Base-by-base conservation (phyloP, 208 protist species). In the Acanthamoeba culbertsoni region DNA sequence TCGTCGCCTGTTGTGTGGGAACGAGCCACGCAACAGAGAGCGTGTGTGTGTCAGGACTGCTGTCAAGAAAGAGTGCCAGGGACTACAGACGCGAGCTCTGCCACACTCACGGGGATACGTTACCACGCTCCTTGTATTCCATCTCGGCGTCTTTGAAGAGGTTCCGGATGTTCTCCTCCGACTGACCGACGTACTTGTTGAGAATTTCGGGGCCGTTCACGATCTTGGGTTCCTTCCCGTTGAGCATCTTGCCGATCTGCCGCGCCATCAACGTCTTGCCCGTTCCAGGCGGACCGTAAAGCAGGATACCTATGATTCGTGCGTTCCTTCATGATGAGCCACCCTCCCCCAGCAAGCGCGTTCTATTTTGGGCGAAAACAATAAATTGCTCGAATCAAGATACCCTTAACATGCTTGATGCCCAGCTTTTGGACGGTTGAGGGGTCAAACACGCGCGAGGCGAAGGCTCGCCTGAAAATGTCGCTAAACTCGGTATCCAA, bases 181-280 rank as follows among this genome's bases (percentile, higher is more conserved):
- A 99, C 46, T 99, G 96, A 62, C 99, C 99, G 48, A 99, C 99
- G 89, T 98, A 99, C 96, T 99, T 99, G 96, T 99, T 98, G 79
- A 99, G 98, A 65, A 99, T 98, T 94, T 99, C 99, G n/a, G 99
- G 99, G 0, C 99, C 99, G 95, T 99, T 99, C 20, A 99, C 98
- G 16, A 94, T 43, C 96, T 99, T 99, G 51, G 98, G 98, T 94
- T 98, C 97, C 53, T 97, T 96, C 93, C 98, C 98, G 94, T 99
- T 99, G 20, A 99, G 97, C 96, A 99, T 99, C 94, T 99, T 98
- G n/a, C 99, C 99, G 93, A 99, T 99, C 95, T 99, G 98, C 28
- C 99, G 97, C 0, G 99, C 99, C 96, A 99, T 99, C 14, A 99
- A 97, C 1, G 99, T 99, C 95, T 99, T 99, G 77, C 99, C 99